Evolutionary conservation across 1,284 basidiomycete species (phyloP).

Genomic region (Pterulicium gracile): DNA sequence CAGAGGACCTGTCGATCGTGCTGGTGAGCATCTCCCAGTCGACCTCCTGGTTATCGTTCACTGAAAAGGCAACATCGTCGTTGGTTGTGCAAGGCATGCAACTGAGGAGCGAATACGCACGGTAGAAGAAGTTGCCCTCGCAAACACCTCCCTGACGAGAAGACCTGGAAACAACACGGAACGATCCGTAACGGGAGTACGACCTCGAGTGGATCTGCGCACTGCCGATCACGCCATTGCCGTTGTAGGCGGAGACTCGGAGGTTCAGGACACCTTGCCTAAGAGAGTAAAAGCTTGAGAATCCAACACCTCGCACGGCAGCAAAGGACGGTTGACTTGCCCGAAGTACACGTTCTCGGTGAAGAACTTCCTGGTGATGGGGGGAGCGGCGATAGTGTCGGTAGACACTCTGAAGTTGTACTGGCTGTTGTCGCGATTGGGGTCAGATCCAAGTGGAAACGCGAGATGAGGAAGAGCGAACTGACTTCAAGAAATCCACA

Average conservation of each 20-base stretch:
- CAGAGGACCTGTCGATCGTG: constrained; percentile 16
- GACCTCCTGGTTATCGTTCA: constrained; percentile 19
- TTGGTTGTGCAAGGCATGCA: no score
- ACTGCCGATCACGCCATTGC: constrained; percentile 18
- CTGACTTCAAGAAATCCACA: constrained; percentile 16
- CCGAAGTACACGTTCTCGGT: constrained; percentile 19
- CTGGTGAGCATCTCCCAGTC: constrained; percentile 24
- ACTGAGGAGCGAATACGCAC: no score
- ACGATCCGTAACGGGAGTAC: constrained; percentile 20
- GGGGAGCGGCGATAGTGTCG: neutral
- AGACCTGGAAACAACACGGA: constrained; percentile 22
- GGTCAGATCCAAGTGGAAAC: no score
- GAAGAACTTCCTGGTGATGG: constrained; percentile 13
- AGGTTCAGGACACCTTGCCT: constrained; percentile 19
- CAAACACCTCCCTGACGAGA: constrained; percentile 20
- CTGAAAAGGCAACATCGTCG: constrained; percentile 8
- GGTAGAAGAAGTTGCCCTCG: constrained; percentile 25
- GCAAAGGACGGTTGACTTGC: no score
- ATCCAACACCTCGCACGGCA: no score
- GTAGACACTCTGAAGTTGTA: no score
- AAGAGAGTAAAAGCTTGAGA: no score
- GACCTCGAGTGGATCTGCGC: constrained; percentile 18
- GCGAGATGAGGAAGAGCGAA: no score
- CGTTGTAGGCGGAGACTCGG: constrained; percentile 20
- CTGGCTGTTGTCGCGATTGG: constrained; percentile 2